These are phyloP conservation scores for Diaporthe velutina DNA, from an alignment of 2,329 filamentous ascomycete species.

Conservation along the genomic window DNA sequence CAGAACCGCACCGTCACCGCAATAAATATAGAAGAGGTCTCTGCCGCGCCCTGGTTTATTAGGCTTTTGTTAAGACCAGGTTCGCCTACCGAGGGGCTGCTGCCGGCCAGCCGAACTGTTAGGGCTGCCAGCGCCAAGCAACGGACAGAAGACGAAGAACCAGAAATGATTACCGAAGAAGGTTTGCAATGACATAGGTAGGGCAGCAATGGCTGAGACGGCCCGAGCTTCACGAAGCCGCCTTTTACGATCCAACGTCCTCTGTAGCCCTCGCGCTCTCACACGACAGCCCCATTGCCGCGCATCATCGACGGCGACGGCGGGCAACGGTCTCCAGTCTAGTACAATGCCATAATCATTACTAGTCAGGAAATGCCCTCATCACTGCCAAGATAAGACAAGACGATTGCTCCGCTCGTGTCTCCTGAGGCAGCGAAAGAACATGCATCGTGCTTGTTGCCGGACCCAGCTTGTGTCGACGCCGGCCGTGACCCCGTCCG, in stretches of 20 bases:
- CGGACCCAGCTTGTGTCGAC: neutral
- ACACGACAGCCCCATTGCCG: constrained; percentile 22
- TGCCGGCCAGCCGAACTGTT: constrained; percentile 31
- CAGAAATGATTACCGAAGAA: constrained; percentile 27
- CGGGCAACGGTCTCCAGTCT: constrained; percentile 23
- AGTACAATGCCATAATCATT: constrained; percentile 8
- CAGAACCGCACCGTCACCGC: constrained; percentile 12
- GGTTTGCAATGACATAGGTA: constrained; percentile 27
- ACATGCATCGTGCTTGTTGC: constrained; percentile 12
- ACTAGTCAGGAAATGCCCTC: constrained; percentile 26
- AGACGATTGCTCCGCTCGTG: neutral
- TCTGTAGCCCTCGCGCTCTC: neutral
- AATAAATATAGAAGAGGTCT: constrained; percentile 29
- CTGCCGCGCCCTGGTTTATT: constrained; percentile 21
- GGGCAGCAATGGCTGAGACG: constrained; percentile 28
- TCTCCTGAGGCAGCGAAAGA: constrained; percentile 15
- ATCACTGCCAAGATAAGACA: constrained; percentile 13
- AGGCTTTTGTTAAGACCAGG: constrained; percentile 29
- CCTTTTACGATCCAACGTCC: constrained; percentile 7
- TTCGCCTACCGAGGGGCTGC: constrained; percentile 31
- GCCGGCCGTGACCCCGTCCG: constrained; percentile 20
- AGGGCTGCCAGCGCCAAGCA: constrained; percentile 30
- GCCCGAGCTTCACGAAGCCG: constrained; percentile 18
- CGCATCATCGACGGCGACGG: constrained; percentile 20
- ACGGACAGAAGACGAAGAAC: constrained; percentile 20